Evolutionary conservation across 2,329 filamentous ascomycete species (phyloP).

Genomic region (Aschersonia sp.): DNA sequence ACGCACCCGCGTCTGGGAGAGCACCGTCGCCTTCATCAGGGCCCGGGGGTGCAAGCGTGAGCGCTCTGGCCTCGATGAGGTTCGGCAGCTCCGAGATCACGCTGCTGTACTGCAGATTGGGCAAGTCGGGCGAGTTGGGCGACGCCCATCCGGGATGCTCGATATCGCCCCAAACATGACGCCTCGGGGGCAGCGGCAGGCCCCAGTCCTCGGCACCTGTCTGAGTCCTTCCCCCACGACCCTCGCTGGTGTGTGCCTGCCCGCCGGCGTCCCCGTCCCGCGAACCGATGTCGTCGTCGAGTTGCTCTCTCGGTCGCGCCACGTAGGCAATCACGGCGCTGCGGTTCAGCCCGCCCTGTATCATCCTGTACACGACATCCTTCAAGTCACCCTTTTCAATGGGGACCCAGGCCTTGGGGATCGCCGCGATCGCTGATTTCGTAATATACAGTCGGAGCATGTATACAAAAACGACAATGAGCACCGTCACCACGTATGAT

Average conservation of each 20-base stretch:
- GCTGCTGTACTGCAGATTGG: slow-evolving; percentile 67
- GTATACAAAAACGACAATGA: slow-evolving; percentile 64
- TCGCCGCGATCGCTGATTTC: slow-evolving; percentile 60
- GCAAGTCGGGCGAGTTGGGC: slow-evolving; percentile 57
- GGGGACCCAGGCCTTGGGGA: slow-evolving; percentile 78
- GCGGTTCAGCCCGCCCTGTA: slow-evolving; percentile 55
- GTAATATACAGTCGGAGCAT: slow-evolving; percentile 76
- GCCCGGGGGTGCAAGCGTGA: slow-evolving; percentile 49
- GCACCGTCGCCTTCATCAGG: neutral
- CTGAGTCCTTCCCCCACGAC: slow-evolving; percentile 1
- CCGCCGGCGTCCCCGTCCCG: neutral
- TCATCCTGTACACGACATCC: slow-evolving; percentile 59
- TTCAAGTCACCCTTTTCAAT: slow-evolving; percentile 73
- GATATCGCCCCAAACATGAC: slow-evolving; percentile 64
- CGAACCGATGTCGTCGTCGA: neutral
- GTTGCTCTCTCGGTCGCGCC: slow-evolving; percentile 16
- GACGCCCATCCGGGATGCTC: slow-evolving; percentile 82
- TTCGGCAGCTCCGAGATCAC: slow-evolving; percentile 77
- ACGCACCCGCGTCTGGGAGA: slow-evolving; percentile 29
- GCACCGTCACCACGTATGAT: slow-evolving; percentile 56
- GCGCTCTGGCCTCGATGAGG: slow-evolving; percentile 80
- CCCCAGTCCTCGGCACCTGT: slow-evolving; percentile 22
- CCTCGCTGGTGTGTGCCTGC: neutral
- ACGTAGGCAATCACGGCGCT: slow-evolving; percentile 75
- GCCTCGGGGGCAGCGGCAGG: slow-evolving; percentile 33